Base-by-base conservation (phyloP, 2,329 filamentous ascomycete species). In the Amesomyces nigricolor region DNA sequence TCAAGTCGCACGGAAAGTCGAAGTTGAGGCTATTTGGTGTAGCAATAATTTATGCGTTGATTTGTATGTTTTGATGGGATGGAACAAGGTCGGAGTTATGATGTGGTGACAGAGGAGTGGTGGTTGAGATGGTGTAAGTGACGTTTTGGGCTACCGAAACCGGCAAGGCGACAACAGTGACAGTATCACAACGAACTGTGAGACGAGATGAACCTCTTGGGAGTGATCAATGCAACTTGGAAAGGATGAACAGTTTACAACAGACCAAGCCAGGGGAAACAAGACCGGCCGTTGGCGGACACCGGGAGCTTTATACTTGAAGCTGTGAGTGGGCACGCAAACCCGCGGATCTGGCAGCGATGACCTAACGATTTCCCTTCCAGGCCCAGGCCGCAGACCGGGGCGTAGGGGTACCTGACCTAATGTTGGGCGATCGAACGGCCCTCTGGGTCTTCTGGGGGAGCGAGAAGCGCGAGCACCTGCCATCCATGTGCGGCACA, bases 311-410 rank as follows among this genome's bases (percentile, higher is more conserved):
- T 63, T 65, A 66, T 64, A 62, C 29, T 14, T 39, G 44, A 47
- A 49, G 57, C 47, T 46, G 53, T 53, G 40, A 58, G 60, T 46
- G 58, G 47, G 51, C 51, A 30, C 42, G 37, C 54, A 47, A 50
- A 55, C 48, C 56, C 56, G 35, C 52, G 56, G 47, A 44, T 51
- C 50, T 59, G 53, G 47, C 51, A 61, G 51, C 57, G 59, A 66
- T 65, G 64, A 64, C 61, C 60, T 61, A 64, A 65, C 64, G 60
- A 10, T 60, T 62, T 64, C 55, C 55, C 54, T 56, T 56, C 37
- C 42, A 57, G 57, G 48, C 40, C 62, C 60, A 60, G 58, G 50
- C 56, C 45, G 57, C 52, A 52, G 59, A 53, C 57, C 57, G 58
- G 56, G 56, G 52, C 22, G 42, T 46, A 37, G 35, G 51, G 56